These are phyloP conservation scores for Catunica adiposa DNA, from an alignment of 2,329 filamentous ascomycete genomes.

Conservation along the genomic window DNA sequence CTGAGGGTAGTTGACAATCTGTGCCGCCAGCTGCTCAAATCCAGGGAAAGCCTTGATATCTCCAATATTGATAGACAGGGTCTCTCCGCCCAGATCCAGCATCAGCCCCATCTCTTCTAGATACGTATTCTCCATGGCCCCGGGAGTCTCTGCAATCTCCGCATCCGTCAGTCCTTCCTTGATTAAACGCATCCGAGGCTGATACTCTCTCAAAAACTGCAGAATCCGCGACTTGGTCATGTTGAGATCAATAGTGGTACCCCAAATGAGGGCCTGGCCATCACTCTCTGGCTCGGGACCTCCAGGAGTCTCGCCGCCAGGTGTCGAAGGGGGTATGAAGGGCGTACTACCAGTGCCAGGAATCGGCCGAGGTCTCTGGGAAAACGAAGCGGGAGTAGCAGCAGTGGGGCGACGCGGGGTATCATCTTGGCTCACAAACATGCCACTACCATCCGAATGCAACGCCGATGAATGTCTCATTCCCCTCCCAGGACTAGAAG, in stretches of 20 bases:
- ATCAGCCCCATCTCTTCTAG: conserved; percentile 76
- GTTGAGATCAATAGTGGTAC: conserved; percentile 86
- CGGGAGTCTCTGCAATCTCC: conserved; percentile 51
- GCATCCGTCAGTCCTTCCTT: conserved; percentile 67
- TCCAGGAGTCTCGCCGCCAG: conserved; percentile 27
- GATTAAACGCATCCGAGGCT: conserved; percentile 86
- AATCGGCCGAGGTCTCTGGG: conserved; percentile 24
- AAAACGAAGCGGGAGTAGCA: conserved; percentile 11
- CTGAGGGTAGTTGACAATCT: conserved; percentile 82
- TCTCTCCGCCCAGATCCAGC: conserved; percentile 68
- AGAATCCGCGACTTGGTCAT: conserved; percentile 57
- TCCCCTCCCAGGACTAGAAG: conserved; percentile 64
- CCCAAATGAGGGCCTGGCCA: conserved; percentile 51
- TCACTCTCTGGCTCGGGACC: conserved; percentile 37
- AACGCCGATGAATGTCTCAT: conserved; percentile 51
- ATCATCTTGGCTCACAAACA: conserved; percentile 54
- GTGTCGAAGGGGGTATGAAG: conserved; percentile 11
- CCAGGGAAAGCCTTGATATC: conserved; percentile 88
- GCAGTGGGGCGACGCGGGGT: conserved; percentile 6
- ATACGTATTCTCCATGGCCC: conserved; percentile 67
- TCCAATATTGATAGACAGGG: conserved; percentile 72
- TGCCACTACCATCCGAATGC: conserved; percentile 66
- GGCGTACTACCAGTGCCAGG: conserved; percentile 11
- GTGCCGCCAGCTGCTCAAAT: conserved; percentile 87
- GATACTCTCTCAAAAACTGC: conserved; percentile 83